These are phyloP conservation scores for Escallonia herrerae DNA, from an alignment of 129 eudicot species.

Conservation along the genomic window DNA sequence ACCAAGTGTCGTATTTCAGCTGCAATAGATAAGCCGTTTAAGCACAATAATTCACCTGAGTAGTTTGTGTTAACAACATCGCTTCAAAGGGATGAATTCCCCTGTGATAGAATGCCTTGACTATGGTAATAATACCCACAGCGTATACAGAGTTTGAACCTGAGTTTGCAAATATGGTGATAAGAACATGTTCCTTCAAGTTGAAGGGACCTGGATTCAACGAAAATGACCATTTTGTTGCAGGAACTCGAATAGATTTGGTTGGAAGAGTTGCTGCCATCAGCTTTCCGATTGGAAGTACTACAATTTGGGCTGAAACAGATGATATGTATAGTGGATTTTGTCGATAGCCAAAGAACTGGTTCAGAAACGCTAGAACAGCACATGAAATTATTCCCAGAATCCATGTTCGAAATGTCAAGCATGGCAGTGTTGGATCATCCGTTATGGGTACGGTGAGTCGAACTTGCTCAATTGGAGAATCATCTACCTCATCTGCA, in stretches of 20 bases:
- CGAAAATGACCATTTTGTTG: conserved; percentile 55
- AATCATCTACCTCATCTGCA: conserved; percentile 56
- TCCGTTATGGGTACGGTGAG: conserved; percentile 73
- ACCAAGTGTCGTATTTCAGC: no score
- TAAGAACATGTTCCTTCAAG: conserved; percentile 76
- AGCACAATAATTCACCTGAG: conserved; percentile 40
- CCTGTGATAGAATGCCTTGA: conserved; percentile 67
- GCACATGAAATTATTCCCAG: conserved; percentile 62
- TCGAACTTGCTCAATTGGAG: conserved; percentile 75
- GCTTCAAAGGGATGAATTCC: conserved; percentile 56
- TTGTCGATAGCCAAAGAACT: conserved; percentile 67
- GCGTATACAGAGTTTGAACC: conserved; percentile 56
- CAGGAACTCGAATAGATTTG: conserved; percentile 19
- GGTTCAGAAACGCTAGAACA: conserved; percentile 62
- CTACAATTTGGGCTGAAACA: conserved; percentile 65
- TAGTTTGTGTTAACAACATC: conserved; percentile 51
- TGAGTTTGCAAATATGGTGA: conserved; percentile 75
- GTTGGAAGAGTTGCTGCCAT: conserved; percentile 65
- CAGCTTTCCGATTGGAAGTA: conserved; percentile 64
- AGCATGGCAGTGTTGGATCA: conserved; percentile 69
- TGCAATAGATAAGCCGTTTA: no score
- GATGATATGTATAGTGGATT: conserved; percentile 52
- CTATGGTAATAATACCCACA: conserved; percentile 53
- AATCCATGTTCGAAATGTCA: conserved; percentile 80
- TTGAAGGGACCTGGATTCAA: conserved; percentile 86